Evolutionary conservation across 805 yeast genomes (phyloP).

Genomic region (Candida peoriensis): DNA sequence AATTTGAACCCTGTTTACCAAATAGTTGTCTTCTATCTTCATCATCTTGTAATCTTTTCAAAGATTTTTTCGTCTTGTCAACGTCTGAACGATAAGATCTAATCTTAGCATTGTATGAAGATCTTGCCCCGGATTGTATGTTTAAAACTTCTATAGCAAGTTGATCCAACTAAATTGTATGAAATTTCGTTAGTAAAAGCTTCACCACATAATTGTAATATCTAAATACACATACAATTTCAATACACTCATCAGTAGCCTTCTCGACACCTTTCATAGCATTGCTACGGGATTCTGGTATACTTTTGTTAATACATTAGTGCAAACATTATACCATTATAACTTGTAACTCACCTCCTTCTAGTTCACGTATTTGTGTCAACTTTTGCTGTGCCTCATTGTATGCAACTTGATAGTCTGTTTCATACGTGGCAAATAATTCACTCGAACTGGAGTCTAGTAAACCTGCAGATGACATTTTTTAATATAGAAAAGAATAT

Average conservation of each 20-base stretch:
- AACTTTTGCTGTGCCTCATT: slow-evolving; percentile 68
- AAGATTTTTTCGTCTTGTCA: slow-evolving; percentile 51
- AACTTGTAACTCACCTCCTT: slow-evolving; percentile 40
- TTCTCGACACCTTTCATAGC: slow-evolving; percentile 58
- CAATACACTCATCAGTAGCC: slow-evolving; percentile 75
- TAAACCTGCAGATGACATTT: slow-evolving; percentile 22
- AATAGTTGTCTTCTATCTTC: slow-evolving; percentile 71
- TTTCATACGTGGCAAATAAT: slow-evolving; percentile 29
- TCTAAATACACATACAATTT: slow-evolving; percentile 42
- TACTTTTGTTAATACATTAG: neutral
- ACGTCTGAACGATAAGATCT: slow-evolving; percentile 63
- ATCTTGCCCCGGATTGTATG: slow-evolving; percentile 67
- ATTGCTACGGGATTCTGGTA: slow-evolving; percentile 43
- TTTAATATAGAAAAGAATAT: neutral
- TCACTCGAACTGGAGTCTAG: slow-evolving; percentile 21
- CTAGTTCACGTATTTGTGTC: slow-evolving; percentile 43
- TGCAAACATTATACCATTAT: too few species aligned
- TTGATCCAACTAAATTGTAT: slow-evolving; percentile 55
- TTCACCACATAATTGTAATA: neutral
- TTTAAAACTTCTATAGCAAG: slow-evolving; percentile 83
- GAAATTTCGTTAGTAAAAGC: neutral
- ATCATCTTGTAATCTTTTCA: slow-evolving; percentile 57
- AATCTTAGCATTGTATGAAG: slow-evolving; percentile 67
- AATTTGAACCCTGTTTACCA: slow-evolving; percentile 39
- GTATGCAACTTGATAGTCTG: slow-evolving; percentile 51